These are phyloP conservation scores for Neospermospora avenae DNA, from an alignment of 2,329 filamentous ascomycete species.

Conservation along the genomic window DNA sequence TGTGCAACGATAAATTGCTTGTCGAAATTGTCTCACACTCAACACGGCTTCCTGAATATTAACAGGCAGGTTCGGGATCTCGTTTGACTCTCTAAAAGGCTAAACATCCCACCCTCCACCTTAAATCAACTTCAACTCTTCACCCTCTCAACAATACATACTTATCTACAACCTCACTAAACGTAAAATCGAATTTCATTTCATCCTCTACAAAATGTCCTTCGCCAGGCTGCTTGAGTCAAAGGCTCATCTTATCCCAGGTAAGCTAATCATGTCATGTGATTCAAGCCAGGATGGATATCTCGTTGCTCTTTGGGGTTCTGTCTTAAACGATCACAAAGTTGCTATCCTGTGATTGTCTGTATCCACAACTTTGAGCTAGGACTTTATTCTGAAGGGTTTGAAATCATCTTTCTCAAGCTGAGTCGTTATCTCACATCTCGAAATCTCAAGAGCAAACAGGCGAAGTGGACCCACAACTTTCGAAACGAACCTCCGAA, in stretches of 20 bases:
- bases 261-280: constrained; percentile 22
- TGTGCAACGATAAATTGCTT: background rate
- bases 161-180: background rate
- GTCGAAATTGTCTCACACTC: background rate
- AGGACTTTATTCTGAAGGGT: no score
- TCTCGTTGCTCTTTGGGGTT: background rate
- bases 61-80: background rate
- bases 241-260: constrained; percentile 42
- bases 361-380: no score
- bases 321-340: background rate
- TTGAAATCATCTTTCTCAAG: no score
- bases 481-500: no score
- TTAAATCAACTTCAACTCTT: background rate
- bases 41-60: background rate
- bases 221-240: constrained; percentile 35
- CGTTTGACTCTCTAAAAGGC: background rate
- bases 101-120: background rate
- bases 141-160: background rate
- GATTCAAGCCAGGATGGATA: background rate
- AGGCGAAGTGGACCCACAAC: no score
- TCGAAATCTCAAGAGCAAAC: no score
- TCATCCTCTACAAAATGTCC: constrained; percentile 23
- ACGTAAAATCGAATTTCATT: background rate
- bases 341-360: no score
- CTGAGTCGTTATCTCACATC: no score